phyloP scores from a whole-genome alignment of 73 alveolate genomes.

The Diophrys appendiculata region DNA sequence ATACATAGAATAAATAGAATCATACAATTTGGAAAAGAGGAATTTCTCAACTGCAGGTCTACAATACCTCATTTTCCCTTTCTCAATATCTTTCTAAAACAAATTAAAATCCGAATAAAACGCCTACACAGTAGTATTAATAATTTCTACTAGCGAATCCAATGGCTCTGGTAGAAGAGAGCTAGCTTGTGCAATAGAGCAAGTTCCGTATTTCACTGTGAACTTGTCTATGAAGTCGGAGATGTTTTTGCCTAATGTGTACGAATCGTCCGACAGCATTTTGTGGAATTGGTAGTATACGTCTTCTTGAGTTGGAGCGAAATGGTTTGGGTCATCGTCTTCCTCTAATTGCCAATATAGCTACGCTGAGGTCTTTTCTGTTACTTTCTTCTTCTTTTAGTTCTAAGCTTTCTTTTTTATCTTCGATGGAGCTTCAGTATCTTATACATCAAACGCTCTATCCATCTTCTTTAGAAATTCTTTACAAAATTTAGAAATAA shows the following conservation, averaged over 20 bases:
- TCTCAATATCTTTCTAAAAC: conserved; percentile 30
- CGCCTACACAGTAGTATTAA: conserved; percentile 49
- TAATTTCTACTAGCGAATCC: conserved; percentile 37
- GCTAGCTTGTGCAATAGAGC: conserved; percentile 47
- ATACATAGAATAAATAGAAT: conserved; percentile 42
- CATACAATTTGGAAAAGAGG: conserved; percentile 54
- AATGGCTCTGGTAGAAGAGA: conserved; percentile 58
- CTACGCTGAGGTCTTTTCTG: too few relatives aligned
- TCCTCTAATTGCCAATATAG: conserved; percentile 7
- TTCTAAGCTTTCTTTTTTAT: not conserved
- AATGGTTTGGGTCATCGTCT: conserved; percentile 25
- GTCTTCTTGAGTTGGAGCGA: too few relatives aligned
- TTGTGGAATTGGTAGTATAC: conserved; percentile 65
- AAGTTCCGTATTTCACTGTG: too few relatives aligned
- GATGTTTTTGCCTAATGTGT: conserved; percentile 60
- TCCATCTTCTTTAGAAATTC: conserved; percentile 13
- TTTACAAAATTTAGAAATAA: conserved; percentile 17
- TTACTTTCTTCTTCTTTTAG: not conserved
- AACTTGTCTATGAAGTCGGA: conserved; percentile 40
- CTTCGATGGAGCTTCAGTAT: not conserved
- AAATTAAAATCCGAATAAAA: conserved; percentile 48
- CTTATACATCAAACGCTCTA: not conserved
- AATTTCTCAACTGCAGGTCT: conserved; percentile 65
- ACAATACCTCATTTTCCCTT: conserved; percentile 13
- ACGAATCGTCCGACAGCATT: conserved; percentile 52